Base-by-base conservation (phyloP, 2,329 filamentous ascomycete species). In the Trichoderma koningii region DNA sequence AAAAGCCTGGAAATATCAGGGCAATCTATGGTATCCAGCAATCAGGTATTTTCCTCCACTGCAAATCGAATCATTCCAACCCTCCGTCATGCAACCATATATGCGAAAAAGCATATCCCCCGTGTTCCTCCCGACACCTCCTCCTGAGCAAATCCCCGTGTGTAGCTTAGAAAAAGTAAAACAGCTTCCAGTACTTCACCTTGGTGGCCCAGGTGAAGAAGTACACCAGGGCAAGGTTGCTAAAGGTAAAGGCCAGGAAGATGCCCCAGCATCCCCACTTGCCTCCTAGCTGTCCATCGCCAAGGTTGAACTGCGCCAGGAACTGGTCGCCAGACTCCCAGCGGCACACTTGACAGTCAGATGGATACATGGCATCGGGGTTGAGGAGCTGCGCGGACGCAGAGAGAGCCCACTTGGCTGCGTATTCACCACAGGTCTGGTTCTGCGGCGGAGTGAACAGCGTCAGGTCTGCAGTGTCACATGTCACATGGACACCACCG, bases 371-470 rank as follows among this genome's bases (percentile, higher is more conserved):
- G 12, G 34, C 34, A 38, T 38, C 34, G 4, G 34, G 34, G 34
- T 38, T 38, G 34, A 38, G 34, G 10, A 38, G 34, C 34, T 38
- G 34, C 14, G 34, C 34, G 10, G 34, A 38, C 12, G 34, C 34
- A 38, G 34, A 38, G 34, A 38, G 34, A 38, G 34, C 34, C 34
- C 34, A 38, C 34, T 38, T 38, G 34, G 34, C 34, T 14, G 34
- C 34, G 69, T 90, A 91, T 3, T 83, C 74, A 0, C 72, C 79
- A 66, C 89, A 91, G 0, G 86, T 87, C 51, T 80, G 77, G 7
- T 78, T 77, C 5, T 77, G 75, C 0, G 81, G 80, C 0, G 85
- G 82, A 60, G 83, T 74, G 66, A 87, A 84, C 4, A 76, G 66
- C 1, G 82, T 84, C n/a, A 84, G 80, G 70, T 88, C 86, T 0